Percentiles rank a stretch among this genome's conserved stretches.
Conservation (phyloP, 2,329 filamentous ascomycete genomes). For the Calonectria multiphialidica region DNA sequence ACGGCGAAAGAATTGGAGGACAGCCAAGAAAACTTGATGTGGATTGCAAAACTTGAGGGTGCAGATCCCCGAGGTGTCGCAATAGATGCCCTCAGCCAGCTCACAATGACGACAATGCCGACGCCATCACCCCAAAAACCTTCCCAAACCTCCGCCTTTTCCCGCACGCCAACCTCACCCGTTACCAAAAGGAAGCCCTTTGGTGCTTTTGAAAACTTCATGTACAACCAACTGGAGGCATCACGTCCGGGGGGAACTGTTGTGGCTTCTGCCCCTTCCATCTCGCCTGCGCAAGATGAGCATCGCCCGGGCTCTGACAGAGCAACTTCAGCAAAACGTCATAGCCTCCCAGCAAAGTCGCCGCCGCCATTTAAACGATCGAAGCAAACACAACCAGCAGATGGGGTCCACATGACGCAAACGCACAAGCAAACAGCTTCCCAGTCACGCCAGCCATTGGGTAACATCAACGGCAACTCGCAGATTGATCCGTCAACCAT, state of each 20-base stretch:
- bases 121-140: conserved; percentile 48
- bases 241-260: not conserved
- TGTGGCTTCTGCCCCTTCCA: conserved; percentile 24
- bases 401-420: not conserved
- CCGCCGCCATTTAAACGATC: conserved; percentile 35
- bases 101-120: conserved; percentile 53
- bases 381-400: conserved; percentile 5
- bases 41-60: conserved; percentile 71
- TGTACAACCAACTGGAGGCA: not conserved
- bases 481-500: conserved; percentile 20
- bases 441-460: conserved; percentile 35
- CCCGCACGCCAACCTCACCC: conserved; percentile 33
- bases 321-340: conserved; percentile 8
- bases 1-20: conserved; percentile 63
- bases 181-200: conserved; percentile 5
- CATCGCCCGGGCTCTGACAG: not conserved
- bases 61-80: conserved; percentile 60
- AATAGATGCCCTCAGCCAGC: conserved; percentile 60
- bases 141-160: conserved; percentile 39
- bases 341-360: not conserved
- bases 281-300: conserved; percentile 21
- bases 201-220: not conserved
- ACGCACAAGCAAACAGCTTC: conserved; percentile 6
- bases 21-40: conserved; percentile 70
- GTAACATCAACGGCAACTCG: conserved; percentile 40